Evolutionary conservation across 306 rosid genomes (phyloP).

Genomic region (Vigna radiata): DNA sequence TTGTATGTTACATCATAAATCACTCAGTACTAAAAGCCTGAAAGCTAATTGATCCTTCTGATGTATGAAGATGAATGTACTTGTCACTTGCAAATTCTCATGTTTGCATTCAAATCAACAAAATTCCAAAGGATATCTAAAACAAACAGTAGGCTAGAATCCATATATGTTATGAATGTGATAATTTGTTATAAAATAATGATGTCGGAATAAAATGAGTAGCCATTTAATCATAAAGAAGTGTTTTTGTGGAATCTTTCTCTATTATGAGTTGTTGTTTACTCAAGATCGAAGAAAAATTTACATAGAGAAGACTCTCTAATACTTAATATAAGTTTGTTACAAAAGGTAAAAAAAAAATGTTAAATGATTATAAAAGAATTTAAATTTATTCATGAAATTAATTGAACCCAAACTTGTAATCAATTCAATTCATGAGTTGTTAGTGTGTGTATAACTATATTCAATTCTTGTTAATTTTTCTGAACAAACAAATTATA

Average conservation of each 20-base stretch:
- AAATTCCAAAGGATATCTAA: conserved; percentile 13
- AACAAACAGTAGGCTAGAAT: conserved; percentile 27
- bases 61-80: neutral
- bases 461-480: no score
- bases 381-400: no score
- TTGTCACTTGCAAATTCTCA: conserved; percentile 1
- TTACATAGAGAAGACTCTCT: no score
- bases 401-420: no score
- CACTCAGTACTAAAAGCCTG: neutral
- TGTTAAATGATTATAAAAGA: no score
- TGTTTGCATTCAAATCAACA: conserved; percentile 18
- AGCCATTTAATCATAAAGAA: conserved; percentile 33
- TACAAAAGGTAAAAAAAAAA: no score
- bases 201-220: conserved; percentile 31
- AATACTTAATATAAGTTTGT: no score
- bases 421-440: no score
- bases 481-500: no score
- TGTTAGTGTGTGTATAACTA: no score
- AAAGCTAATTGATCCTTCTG: neutral
- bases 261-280: no score
- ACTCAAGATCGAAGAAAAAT: no score
- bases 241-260: neutral
- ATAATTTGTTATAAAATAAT: conserved; percentile 38
- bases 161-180: conserved; percentile 5
- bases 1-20: neutral